Evolutionary conservation across 1,139 yeast genomes (phyloP).

Genomic region (Scheffersomyces insectosa): DNA sequence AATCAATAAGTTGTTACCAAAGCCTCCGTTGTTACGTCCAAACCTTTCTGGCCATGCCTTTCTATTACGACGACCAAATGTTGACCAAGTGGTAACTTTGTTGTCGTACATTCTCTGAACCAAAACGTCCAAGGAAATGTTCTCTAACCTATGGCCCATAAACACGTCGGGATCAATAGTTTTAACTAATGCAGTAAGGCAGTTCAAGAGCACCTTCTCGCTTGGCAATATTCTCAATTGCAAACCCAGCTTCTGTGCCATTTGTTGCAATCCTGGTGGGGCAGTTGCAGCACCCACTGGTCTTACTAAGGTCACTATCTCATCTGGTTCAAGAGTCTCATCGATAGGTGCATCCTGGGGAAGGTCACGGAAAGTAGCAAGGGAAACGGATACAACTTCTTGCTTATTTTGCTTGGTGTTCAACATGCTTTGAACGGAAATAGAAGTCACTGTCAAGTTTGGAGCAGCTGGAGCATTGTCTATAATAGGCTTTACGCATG

Average conservation of each 20-base stretch:
- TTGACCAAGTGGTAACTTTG: constrained; percentile 73
- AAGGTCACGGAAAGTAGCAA: constrained; percentile 65
- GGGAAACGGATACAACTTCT: constrained; percentile 82
- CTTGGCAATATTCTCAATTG: constrained; percentile 60
- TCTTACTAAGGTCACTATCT: constrained; percentile 68
- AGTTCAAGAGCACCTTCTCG: constrained; percentile 73
- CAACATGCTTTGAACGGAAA: constrained; percentile 80
- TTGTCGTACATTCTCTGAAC: constrained; percentile 80
- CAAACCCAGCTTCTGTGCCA: constrained; percentile 53
- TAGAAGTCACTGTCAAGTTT: constrained; percentile 63
- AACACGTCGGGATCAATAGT: constrained; percentile 85
- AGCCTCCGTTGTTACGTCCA: constrained; percentile 47
- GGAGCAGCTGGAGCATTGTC: constrained; percentile 54
- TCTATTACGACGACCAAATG: constrained; percentile 80
- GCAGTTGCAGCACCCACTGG: constrained; percentile 62
- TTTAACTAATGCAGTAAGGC: constrained; percentile 71
- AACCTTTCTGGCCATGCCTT: constrained; percentile 76
- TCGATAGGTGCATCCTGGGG: constrained; percentile 74
- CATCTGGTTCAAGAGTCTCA: constrained; percentile 54
- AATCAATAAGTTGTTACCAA: constrained; percentile 52
- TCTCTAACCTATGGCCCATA: constrained; percentile 84
- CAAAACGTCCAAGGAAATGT: constrained; percentile 74
- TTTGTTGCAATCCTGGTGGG: constrained; percentile 71
- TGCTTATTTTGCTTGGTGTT: constrained; percentile 72
- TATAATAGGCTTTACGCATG: constrained; percentile 47